These are phyloP conservation scores for Fusarium sp. DNA, from an alignment of 2,329 filamentous ascomycete genomes.

Conservation along the genomic window DNA sequence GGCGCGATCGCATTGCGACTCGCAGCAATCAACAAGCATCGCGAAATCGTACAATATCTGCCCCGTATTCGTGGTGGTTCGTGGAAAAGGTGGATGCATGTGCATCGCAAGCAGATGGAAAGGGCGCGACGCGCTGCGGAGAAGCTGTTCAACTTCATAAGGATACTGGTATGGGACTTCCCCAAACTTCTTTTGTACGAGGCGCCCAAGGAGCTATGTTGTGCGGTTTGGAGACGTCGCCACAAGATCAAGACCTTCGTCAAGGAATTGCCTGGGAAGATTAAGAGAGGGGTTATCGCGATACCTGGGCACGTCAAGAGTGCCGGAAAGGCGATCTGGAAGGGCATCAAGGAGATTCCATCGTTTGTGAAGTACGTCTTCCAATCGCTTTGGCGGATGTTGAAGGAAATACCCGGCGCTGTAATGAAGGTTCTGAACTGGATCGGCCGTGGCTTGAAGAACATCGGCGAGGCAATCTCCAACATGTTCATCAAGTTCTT, in stretches of 20 bases:
- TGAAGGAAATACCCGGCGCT: slow-evolving; percentile 39
- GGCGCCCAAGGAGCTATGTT: slow-evolving; percentile 35
- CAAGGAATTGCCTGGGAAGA: slow-evolving; percentile 42
- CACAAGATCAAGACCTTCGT: slow-evolving; percentile 45
- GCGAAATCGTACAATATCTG: slow-evolving; percentile 57
- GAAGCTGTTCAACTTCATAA: slow-evolving; percentile 41
- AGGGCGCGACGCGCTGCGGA: slow-evolving; percentile 38
- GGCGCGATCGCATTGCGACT: slow-evolving; percentile 59
- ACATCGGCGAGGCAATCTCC: slow-evolving; percentile 40
- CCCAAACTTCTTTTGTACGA: slow-evolving; percentile 48
- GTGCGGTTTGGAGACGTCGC: slow-evolving; percentile 42
- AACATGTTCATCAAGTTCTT: slow-evolving; percentile 44
- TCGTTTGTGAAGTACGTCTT: slow-evolving; percentile 7
- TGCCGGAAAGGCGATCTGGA: slow-evolving; percentile 24
- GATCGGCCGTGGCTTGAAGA: slow-evolving; percentile 47
- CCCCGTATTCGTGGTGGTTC: slow-evolving; percentile 54
- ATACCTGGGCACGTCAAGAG: slow-evolving; percentile 27
- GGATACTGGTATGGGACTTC: slow-evolving; percentile 46
- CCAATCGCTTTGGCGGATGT: slow-evolving; percentile 27
- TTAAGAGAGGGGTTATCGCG: slow-evolving; percentile 35
- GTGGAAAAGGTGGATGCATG: slow-evolving; percentile 51
- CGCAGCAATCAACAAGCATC: slow-evolving; percentile 54
- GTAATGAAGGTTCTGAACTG: slow-evolving; percentile 45
- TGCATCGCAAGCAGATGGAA: slow-evolving; percentile 47
- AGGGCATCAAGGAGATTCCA: slow-evolving; percentile 39